Base-by-base conservation (phyloP, 2,329 filamentous ascomycete genomes). In the Thelonectria rubi region DNA sequence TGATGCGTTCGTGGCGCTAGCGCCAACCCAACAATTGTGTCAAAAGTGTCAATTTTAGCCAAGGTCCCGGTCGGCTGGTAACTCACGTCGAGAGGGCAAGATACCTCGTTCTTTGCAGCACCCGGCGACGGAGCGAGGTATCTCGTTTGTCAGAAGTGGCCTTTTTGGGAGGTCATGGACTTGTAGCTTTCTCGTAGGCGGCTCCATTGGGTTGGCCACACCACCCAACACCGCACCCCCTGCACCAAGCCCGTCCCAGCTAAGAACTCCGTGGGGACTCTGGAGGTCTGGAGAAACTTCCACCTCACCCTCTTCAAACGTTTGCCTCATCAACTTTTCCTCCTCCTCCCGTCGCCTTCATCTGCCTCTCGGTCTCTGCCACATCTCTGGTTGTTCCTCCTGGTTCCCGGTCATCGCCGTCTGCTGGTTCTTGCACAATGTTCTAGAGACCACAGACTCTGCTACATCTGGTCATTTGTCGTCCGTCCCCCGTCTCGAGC, bases 351-450 rank as follows among this genome's bases (percentile, higher is more conserved):
- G 56, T 64, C 65, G 62, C 66, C 65, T 63, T 55, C 60, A 52
- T 61, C 65, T 68, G 60, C 64, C 64, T 60, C 55, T 65, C 67
- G 72, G 71, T 75, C 70, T 72, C 70, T 70, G 73, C 71, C 72
- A 72, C 73, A 55, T 74, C 75, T 75, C 75, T 79, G 77, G 78
- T 78, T 75, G 64, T 75, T 66, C 71, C 74, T 73, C 71, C 73
- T 78, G 77, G 77, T 78, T 71, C 74, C 75, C 71, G 76, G 77
- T 78, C 67, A 70, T 73, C 66, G 70, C 72, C 61, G 62, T 73
- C 70, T 74, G 65, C 64, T 70, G 69, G 69, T 68, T 73, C 70
- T 74, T 74, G 72, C 72, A 76, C 71, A 70, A 79, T 79, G 76
- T 74, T 78, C 73, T 78, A 79, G 74, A 71, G 70, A 71, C 71